A percentile compares a stretch with the other conserved stretches of the same genome.
Evolutionary conservation across 1,284 basidiomycete species (phyloP).

Genomic region (Ustilago hordei): DNA sequence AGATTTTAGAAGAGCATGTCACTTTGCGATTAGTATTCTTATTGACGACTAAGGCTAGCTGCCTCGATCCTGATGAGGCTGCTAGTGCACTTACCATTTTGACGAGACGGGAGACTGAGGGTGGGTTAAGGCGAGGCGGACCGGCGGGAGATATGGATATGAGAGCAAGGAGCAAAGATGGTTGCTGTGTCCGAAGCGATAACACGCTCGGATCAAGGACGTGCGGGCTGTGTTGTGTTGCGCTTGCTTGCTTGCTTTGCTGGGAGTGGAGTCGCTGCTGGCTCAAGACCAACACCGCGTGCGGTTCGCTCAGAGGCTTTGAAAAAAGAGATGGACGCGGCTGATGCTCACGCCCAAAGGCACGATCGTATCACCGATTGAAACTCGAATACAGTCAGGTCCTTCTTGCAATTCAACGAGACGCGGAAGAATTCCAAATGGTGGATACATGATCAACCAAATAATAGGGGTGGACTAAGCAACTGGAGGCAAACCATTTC

Average conservation of each 20-base stretch:
- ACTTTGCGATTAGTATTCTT: not conserved
- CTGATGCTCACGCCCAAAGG: not conserved
- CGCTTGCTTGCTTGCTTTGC: not conserved
- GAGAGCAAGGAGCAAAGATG: not conserved
- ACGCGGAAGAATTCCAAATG: not conserved
- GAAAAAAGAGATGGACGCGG: not conserved
- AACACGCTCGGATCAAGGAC: conserved; percentile 16
- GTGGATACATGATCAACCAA: not conserved
- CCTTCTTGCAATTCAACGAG: not conserved
- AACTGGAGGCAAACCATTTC: not conserved
- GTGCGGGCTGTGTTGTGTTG: conserved; percentile 14
- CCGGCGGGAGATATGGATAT: conserved; percentile 3
- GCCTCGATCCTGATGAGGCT: not conserved
- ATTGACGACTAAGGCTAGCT: not conserved
- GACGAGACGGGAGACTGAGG: not conserved
- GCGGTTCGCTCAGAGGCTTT: not conserved
- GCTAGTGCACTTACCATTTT: conserved; percentile 8
- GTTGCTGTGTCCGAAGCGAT: not conserved
- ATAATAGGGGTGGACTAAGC: conserved; percentile 12
- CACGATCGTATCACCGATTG: conserved; percentile 22
- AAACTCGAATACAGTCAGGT: not conserved
- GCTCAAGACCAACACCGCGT: conserved; percentile 2
- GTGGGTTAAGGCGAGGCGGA: not conserved
- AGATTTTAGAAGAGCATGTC: not conserved
- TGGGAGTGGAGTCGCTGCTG: conserved; percentile 12